A percentile compares a stretch with the other conserved stretches of the same genome.
These are phyloP conservation scores for Metschnikowia dekortorum DNA, from an alignment of 805 yeast genomes.

Conservation along the genomic window DNA sequence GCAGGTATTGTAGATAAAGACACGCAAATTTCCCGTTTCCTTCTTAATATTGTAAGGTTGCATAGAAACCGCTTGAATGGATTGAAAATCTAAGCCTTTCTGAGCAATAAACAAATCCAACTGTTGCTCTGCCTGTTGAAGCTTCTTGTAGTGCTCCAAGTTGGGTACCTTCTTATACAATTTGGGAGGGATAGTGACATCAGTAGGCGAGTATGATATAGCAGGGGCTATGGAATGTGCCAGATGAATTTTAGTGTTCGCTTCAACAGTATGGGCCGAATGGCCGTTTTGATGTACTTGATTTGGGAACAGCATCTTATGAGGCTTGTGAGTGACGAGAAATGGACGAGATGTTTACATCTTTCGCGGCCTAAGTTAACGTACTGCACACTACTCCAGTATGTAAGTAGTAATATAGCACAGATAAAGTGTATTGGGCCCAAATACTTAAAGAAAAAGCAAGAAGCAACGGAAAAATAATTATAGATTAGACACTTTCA, in stretches of 20 bases:
- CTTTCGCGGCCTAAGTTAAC: slow-evolving; percentile 5
- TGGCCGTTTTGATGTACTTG: slow-evolving; percentile 17
- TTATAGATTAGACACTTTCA: neutral
- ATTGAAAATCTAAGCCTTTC: slow-evolving; percentile 82
- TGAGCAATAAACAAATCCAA: slow-evolving; percentile 79
- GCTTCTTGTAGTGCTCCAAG: slow-evolving; percentile 63
- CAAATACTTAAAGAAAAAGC: neutral
- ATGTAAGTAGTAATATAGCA: neutral
- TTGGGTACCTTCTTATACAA: slow-evolving; percentile 54
- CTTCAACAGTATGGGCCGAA: slow-evolving; percentile 20
- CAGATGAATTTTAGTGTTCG: slow-evolving; percentile 24
- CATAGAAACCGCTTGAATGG: slow-evolving; percentile 42
- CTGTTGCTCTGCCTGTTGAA: slow-evolving; percentile 76
- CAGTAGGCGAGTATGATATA: slow-evolving; percentile 41
- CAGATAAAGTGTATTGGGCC: neutral
- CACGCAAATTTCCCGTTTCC: slow-evolving; percentile 62
- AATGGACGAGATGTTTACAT: slow-evolving; percentile 9
- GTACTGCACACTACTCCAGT: slow-evolving; percentile 4
- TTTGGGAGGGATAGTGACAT: slow-evolving; percentile 33
- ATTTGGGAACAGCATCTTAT: slow-evolving; percentile 15
- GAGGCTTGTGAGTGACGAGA: slow-evolving; percentile 1
- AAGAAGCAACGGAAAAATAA: neutral
- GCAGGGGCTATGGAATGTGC: slow-evolving; percentile 32
- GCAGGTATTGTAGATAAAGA: slow-evolving; percentile 76
- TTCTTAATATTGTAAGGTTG: slow-evolving; percentile 34